Percentiles rank a stretch among this genome's conserved stretches.
Conservation (phyloP, 257 asterid genomes). For the Haberlea rhodopensis region DNA sequence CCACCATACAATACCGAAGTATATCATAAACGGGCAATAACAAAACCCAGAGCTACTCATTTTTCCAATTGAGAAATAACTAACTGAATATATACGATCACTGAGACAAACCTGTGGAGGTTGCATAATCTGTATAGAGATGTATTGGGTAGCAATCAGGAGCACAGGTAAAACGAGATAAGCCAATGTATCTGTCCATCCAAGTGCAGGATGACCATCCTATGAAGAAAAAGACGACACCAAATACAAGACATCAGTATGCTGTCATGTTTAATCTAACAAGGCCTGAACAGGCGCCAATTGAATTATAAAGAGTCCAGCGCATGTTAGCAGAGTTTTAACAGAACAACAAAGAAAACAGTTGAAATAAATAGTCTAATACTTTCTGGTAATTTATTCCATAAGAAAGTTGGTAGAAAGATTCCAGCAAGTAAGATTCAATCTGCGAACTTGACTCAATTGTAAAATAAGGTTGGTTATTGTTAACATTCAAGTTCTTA, state of each 20-base stretch:
- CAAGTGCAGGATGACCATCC: slow-evolving; percentile 99
- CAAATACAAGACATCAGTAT: slow-evolving; percentile 17
- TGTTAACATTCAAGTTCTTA: slow-evolving; percentile 6
- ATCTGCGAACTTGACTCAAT: background rate
- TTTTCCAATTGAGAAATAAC: slow-evolving; percentile 19
- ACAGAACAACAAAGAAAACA: no score
- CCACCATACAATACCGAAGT: background rate
- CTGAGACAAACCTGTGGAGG: slow-evolving; percentile 82
- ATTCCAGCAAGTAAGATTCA: slow-evolving; percentile 18
- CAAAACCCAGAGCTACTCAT: slow-evolving; percentile 10
- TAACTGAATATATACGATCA: slow-evolving; percentile 8
- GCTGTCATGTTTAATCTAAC: slow-evolving; percentile 1
- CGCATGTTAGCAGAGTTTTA: background rate
- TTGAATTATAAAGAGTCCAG: background rate
- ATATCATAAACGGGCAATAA: background rate
- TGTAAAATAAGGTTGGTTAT: no score
- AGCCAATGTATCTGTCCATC: slow-evolving; percentile 92
- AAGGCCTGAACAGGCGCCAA: slow-evolving; percentile 4
- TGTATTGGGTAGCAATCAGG: slow-evolving; percentile 67
- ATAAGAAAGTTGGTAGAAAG: background rate
- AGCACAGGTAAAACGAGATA: slow-evolving; percentile 90
- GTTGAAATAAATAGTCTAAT: no score
- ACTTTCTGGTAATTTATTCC: slow-evolving; percentile 1
- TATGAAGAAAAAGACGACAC: slow-evolving; percentile 26
- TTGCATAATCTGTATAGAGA: slow-evolving; percentile 91